These are phyloP conservation scores for Westerdykella aurantiaca DNA, from an alignment of 2,329 filamentous ascomycete species.

Conservation along the genomic window DNA sequence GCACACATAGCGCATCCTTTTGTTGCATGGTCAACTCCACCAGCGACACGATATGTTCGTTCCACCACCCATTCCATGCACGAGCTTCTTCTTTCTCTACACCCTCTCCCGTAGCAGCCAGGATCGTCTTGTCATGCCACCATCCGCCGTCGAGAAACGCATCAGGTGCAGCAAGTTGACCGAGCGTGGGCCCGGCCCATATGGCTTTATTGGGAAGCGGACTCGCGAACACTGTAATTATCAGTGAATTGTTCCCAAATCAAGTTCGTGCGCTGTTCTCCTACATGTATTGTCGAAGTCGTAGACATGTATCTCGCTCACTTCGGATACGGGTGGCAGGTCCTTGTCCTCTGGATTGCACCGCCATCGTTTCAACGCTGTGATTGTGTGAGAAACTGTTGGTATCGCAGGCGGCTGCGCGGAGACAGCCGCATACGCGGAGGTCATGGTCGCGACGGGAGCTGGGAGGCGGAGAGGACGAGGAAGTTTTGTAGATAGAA, in stretches of 20 bases:
- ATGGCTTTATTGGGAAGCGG: slow-evolving; percentile 83
- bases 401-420: slow-evolving; percentile 26
- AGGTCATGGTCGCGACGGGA: slow-evolving; percentile 1
- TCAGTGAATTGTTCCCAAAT: slow-evolving; percentile 1
- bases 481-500: slow-evolving; percentile 18
- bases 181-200: slow-evolving; percentile 76
- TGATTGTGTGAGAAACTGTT: slow-evolving; percentile 52
- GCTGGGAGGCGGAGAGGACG: neutral
- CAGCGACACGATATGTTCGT: slow-evolving; percentile 77
- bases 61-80: slow-evolving; percentile 94
- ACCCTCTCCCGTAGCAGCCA: slow-evolving; percentile 80
- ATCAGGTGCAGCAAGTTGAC: slow-evolving; percentile 68
- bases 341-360: slow-evolving; percentile 59
- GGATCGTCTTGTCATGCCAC: slow-evolving; percentile 91
- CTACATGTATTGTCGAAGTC: slow-evolving; percentile 95
- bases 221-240: slow-evolving; percentile 71
- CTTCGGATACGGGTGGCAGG: slow-evolving; percentile 63
- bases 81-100: slow-evolving; percentile 72
- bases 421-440: slow-evolving; percentile 5
- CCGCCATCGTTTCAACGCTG: slow-evolving; percentile 78
- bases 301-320: slow-evolving; percentile 84
- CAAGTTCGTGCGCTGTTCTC: slow-evolving; percentile 21
- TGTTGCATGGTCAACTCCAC: slow-evolving; percentile 76
- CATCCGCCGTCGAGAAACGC: slow-evolving; percentile 79
- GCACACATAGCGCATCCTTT: slow-evolving; percentile 74